Evolutionary conservation across 2,329 filamentous ascomycete genomes (phyloP), one percentile per base, ranked within the genome.

Genomic region (Aspergillus clavatus): DNA sequence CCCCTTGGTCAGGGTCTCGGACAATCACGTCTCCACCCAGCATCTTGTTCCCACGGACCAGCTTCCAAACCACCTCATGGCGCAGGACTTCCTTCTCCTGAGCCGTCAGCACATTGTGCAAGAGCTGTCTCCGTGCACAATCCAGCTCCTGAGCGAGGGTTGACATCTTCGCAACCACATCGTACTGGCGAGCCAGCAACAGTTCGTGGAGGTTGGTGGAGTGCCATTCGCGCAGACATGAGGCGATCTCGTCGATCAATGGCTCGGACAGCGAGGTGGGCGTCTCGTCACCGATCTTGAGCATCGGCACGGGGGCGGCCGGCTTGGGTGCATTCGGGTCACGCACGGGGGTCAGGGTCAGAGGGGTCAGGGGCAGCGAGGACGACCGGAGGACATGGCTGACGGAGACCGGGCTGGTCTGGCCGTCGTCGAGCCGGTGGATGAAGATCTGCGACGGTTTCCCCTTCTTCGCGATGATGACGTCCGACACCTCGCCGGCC

Each of bases 231-330:
- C 93, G 82, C 52, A 98, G 72, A 65, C 93, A 98, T 3, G 90
- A 96, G 11, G 93, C 90, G 58, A 98, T 97, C 67, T 98, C 93
- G 68, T 98, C 93, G 19, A 98, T 90, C 50, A 98, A 71, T 2
- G 93, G 93, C 65, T 98, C 94, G 7, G 87, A 83, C 12, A 81
- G 76, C 5, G 89, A 96, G 0, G 89, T 95, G 1, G 90, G 88
- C 2, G 89, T 95, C 72, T 98, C 93, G 62, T 98, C 93, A 47
- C 93, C 93, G 64, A 98, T 91, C 68, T 96, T 95, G 42, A 98
- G 78, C 86, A 97, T 93, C 4, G 93, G 93, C 7, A 98, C 90
- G 0, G 93, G 93, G 8, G 94, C 94, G 8, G 89, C 81, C 23
- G 91, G 93, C 57, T 88, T 89, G 7, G 65, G 61, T 18, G 58